These are phyloP conservation scores for Chlorella sorokiniana DNA, from an alignment of 139 green algal genomes.

Conservation along the genomic window DNA sequence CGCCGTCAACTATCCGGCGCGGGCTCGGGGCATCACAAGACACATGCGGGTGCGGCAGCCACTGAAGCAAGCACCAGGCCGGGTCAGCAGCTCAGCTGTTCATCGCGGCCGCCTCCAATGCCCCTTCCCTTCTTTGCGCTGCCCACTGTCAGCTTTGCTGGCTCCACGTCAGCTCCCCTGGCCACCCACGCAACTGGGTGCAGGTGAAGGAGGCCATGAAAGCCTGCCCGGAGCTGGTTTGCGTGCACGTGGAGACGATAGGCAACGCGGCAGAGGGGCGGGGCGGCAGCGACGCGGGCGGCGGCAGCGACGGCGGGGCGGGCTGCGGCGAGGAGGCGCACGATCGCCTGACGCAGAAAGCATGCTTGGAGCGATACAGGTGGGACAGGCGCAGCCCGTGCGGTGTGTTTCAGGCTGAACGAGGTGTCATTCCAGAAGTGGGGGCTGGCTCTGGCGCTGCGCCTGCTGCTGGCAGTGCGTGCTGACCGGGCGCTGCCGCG, in stretches of 20 bases:
- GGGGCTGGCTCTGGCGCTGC: background rate
- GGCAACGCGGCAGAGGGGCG: slow-evolving; percentile 37
- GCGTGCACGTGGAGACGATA: slow-evolving; percentile 91
- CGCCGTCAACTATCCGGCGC: slow-evolving; percentile 90
- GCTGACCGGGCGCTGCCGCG: background rate
- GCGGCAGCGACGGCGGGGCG: background rate
- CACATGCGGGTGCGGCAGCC: slow-evolving; percentile 67
- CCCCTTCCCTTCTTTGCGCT: background rate
- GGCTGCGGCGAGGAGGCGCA: slow-evolving; percentile 20
- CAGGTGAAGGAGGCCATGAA: slow-evolving; percentile 62
- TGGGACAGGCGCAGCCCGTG: too few relatives aligned
- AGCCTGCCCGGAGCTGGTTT: slow-evolving; percentile 78
- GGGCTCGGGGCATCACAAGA: slow-evolving; percentile 75
- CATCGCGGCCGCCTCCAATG: too few relatives aligned
- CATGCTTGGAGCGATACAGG: slow-evolving; percentile 76
- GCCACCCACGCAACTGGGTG: too few relatives aligned
- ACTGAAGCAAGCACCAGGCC: background rate
- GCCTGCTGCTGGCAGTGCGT: background rate
- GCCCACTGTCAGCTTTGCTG: background rate
- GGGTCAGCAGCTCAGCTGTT: too few relatives aligned
- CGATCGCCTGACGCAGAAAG: slow-evolving; percentile 67
- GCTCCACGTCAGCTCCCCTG: too few relatives aligned
- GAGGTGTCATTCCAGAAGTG: too few relatives aligned
- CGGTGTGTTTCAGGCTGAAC: too few relatives aligned
- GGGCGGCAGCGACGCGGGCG: background rate